Evolutionary conservation across 2,329 filamentous ascomycete species (phyloP).

Genomic region (Calonectria pteridis): DNA sequence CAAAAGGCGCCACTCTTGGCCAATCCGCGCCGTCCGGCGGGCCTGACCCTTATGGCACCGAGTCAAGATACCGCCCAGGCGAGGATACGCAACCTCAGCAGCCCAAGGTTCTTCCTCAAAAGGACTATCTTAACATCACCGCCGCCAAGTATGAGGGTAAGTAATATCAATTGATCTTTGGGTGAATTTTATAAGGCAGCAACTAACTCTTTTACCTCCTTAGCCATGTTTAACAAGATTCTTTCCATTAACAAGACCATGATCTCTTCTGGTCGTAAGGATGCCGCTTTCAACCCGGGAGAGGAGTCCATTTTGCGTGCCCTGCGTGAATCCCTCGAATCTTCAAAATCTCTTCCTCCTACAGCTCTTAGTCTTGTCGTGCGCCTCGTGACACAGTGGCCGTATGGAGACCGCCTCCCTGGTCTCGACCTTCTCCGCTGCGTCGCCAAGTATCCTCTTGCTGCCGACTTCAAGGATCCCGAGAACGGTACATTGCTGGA

Average conservation of each 20-base stretch:
- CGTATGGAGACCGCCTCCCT: conserved; percentile 82
- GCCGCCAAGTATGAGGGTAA: conserved; percentile 75
- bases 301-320: conserved; percentile 74
- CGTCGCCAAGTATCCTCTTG: conserved; percentile 75
- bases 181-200: not conserved
- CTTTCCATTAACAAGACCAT: conserved; percentile 80
- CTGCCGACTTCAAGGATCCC: conserved; percentile 71
- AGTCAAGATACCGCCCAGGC: conserved; percentile 82
- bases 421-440: conserved; percentile 91
- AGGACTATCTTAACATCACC: conserved; percentile 81
- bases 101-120: conserved; percentile 80
- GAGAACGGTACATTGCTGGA: conserved; percentile 71
- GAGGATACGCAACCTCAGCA: conserved; percentile 53
- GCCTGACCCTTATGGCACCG: conserved; percentile 82
- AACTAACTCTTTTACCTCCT: conserved; percentile 38
- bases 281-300: conserved; percentile 77
- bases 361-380: conserved; percentile 73
- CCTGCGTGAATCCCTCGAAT: conserved; percentile 75
- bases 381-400: conserved; percentile 83
- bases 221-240: conserved; percentile 81
- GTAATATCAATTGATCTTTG: conserved; percentile 1
- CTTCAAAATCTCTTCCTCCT: conserved; percentile 61
- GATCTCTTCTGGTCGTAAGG: conserved; percentile 78
- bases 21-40: conserved; percentile 64
- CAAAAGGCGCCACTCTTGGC: conserved; percentile 86